These are phyloP conservation scores for Tolypocladium pustulatum DNA, from an alignment of 2,329 filamentous ascomycete genomes.

Conservation along the genomic window DNA sequence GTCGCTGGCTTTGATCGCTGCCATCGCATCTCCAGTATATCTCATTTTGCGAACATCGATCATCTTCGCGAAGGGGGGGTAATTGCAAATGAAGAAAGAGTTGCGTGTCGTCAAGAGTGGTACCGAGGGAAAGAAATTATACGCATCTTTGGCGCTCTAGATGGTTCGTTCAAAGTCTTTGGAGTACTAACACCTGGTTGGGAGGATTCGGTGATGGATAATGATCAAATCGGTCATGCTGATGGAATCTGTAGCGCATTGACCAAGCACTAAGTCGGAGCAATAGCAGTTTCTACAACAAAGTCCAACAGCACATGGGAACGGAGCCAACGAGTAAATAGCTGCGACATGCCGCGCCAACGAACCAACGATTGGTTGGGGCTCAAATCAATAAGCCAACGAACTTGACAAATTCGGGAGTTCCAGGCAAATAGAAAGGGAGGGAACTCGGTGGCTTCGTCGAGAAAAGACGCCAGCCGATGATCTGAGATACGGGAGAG, in stretches of 20 bases:
- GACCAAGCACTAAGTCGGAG: not conserved
- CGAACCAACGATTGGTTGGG: not conserved
- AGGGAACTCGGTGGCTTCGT: too few relatives aligned
- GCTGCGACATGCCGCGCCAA: not conserved
- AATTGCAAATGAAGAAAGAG: not conserved
- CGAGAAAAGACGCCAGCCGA: too few relatives aligned
- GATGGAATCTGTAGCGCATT: not conserved
- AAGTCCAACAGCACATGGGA: not conserved
- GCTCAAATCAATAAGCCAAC: not conserved
- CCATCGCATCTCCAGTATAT: not conserved
- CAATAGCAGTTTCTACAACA: not conserved
- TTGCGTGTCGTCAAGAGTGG: not conserved
- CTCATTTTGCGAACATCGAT: conserved; percentile 1
- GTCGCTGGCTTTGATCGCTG: not conserved
- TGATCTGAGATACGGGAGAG: too few relatives aligned
- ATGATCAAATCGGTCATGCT: not conserved
- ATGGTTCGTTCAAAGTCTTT: not conserved
- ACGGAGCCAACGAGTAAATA: not conserved
- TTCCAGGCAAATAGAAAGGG: too few relatives aligned
- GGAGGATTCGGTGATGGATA: not conserved
- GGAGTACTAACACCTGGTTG: not conserved
- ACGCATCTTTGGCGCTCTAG: not conserved
- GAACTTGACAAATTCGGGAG: too few relatives aligned
- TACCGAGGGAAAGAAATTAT: too few relatives aligned
- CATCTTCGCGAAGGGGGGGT: not conserved